phyloP scores from a whole-genome alignment of 2,329 filamentous ascomycete genomes.

The Fusarium foetens region DNA sequence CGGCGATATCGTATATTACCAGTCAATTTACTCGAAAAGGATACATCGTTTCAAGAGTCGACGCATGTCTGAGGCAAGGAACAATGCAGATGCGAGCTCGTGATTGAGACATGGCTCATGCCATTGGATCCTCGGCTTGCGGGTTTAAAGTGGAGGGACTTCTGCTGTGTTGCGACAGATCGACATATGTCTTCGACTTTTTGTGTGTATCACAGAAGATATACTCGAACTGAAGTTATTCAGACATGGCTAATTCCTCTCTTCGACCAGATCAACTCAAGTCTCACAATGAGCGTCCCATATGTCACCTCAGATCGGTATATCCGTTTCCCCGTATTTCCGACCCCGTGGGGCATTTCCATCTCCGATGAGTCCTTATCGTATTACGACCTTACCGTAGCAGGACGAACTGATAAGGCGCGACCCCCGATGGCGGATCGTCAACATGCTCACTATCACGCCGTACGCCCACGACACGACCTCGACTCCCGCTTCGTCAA shows the following conservation, averaged over 20 bases:
- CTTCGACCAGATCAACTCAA: background rate
- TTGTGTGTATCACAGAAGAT: background rate
- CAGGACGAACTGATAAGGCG: constrained; percentile 21
- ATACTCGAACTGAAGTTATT: background rate
- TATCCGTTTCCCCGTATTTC: constrained; percentile 41
- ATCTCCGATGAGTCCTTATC: constrained; percentile 31
- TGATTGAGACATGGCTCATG: constrained; percentile 6
- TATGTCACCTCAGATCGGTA: constrained; percentile 8
- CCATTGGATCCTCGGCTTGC: background rate
- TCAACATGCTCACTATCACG: constrained; percentile 5
- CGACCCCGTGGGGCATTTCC: constrained; percentile 37
- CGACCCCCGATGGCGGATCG: constrained; percentile 16
- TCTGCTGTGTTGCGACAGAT: background rate
- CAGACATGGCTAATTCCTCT: background rate
- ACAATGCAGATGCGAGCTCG: background rate
- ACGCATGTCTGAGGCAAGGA: background rate
- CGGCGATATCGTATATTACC: constrained; percentile 11
- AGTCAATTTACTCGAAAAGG: background rate
- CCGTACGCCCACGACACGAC: constrained; percentile 13
- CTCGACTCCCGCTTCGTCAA: constrained; percentile 12
- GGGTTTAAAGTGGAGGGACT: background rate
- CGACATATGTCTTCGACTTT: background rate
- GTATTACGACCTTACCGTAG: constrained; percentile 10
- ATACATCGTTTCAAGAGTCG: background rate
- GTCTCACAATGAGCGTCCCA: background rate